Base-by-base conservation (phyloP, 805 yeast genomes). In the Barnettozyma pratensis region DNA sequence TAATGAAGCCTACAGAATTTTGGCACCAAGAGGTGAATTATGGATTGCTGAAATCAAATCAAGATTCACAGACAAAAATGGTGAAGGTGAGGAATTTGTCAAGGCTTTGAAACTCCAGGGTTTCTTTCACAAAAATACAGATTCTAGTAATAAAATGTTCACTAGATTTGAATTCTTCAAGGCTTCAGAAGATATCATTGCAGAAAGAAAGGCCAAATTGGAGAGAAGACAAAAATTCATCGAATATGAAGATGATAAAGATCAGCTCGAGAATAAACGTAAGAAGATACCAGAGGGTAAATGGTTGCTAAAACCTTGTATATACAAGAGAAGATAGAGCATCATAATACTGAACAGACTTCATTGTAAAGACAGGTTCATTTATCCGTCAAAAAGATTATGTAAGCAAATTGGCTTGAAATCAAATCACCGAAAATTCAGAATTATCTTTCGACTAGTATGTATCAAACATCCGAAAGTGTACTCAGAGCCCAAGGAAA, bases 1-100 rank as follows among this genome's bases (percentile, higher is more conserved):
- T 46, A 75, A 82, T 49, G 99, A 94, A 64, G 98, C 97, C 0
- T 76, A 86, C 61, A 75, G 99, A 60, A 73, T 94, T 14, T 71
- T 94, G 46, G 83, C 89, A 8, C 96, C 96, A 39, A 76, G 89
- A 51, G 98, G 99, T 29, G 96, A 92, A 64, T 69, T 94, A 42
- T 94, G 99, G 99, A 89, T 94, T 42, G 94, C 98, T 2, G 99
- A 94, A 64, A 94, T 94, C 68, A 92, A 92, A 67, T 88, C 97
- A 1, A 75, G 99, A 61, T 87, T 94, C 59, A 71, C 79, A 6
- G 96, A 90, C 59, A 80, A 65, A 54, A 77, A 77, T 45, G 91
- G 92, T 12, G 76, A 76, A 28, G 92, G 92, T 12, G 77, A 77
- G n/a, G 91, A 86, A 57, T 94, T 94, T 67, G 87, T 85, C 10